phyloP scores from a whole-genome alignment of 371 early-diverging fungal genomes.

The Neoconidiobolus thromboides region DNA sequence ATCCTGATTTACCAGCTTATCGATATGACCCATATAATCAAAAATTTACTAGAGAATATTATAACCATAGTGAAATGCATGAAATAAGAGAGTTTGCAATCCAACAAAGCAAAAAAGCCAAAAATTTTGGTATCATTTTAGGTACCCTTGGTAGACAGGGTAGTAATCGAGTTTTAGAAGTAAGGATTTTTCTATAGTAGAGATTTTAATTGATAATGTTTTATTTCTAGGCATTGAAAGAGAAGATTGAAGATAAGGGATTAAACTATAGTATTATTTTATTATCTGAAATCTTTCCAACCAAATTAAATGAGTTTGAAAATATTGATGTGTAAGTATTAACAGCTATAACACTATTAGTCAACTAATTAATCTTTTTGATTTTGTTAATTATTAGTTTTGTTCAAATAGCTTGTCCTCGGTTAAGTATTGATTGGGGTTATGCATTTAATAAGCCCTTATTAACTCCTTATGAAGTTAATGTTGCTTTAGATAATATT shows the following conservation, averaged over 20 bases:
- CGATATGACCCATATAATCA: conserved; percentile 95
- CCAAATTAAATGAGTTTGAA: conserved; percentile 69
- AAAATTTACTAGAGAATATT: conserved; percentile 80
- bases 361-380: background rate
- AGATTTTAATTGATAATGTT: background rate
- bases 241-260: conserved; percentile 33
- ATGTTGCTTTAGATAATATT: conserved; percentile 55
- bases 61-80: conserved; percentile 87
- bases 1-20: conserved; percentile 80
- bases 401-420: conserved; percentile 97
- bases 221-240: conserved; percentile 33
- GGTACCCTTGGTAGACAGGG: conserved; percentile 99
- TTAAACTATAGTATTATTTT: conserved; percentile 55
- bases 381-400: conserved; percentile 26
- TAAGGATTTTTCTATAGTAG: conserved; percentile 3
- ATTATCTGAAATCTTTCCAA: conserved; percentile 86
- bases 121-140: conserved; percentile 74
- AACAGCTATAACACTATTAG: background rate
- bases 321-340: conserved; percentile 63
- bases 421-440: conserved; percentile 99
- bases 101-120: conserved; percentile 40
- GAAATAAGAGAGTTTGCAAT: conserved; percentile 69
- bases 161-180: conserved; percentile 71
- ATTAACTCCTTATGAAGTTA: conserved; percentile 92
- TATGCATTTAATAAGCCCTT: conserved; percentile 88